Base-by-base conservation (phyloP, 257 asterid genomes). In the Verbascum thapsus region DNA sequence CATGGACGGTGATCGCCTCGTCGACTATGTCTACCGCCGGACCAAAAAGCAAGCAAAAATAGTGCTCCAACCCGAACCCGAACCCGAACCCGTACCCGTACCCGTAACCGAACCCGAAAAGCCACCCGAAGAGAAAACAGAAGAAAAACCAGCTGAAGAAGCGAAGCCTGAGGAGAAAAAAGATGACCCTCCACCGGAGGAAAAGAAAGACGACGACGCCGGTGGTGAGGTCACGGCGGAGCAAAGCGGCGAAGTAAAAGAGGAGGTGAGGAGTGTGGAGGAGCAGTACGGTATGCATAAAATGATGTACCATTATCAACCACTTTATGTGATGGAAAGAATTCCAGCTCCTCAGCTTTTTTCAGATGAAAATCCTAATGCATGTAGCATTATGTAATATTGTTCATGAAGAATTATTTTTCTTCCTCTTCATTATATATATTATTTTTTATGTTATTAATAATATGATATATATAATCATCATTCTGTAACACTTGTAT, bases 301-400 rank as follows among this genome's bases (percentile, higher is more conserved):
- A 44, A 69, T 74, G 76, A 80, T 84, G 88, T 66, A 81, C 61
- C 68, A 78, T 35, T 77, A 80, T 56, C 91, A 88, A 66, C 95
- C 95, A 0, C 47, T 77, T 54, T 81, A 91, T 58, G 63, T 74
- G 64, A 68, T 79, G 0, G 98, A 86, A 43, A 81, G 87, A 76
- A 84, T 86, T 56, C 98, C 95, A 13, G 80, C 96, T 1, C 96
- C 96, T 35, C 95, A 91, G 80, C 78, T 80, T 37, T 91, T 91
- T 71, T 91, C 96, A 0, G 96, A 91, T 13, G 95, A 91, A 63
- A 91, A 91, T 66, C 98, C 98, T 57, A 86, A 91, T 76, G 95
- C 98, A 4, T 91, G 98, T 65, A 71, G 72, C 72, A 55, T 91
- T 72, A 67, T 76, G 73, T 84, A 63, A 80, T 52, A 19, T 19